Evolutionary conservation across 1,139 yeast species (phyloP), one percentile per base, ranked within the genome.

Genomic region (Yamadazyma conglobata): DNA sequence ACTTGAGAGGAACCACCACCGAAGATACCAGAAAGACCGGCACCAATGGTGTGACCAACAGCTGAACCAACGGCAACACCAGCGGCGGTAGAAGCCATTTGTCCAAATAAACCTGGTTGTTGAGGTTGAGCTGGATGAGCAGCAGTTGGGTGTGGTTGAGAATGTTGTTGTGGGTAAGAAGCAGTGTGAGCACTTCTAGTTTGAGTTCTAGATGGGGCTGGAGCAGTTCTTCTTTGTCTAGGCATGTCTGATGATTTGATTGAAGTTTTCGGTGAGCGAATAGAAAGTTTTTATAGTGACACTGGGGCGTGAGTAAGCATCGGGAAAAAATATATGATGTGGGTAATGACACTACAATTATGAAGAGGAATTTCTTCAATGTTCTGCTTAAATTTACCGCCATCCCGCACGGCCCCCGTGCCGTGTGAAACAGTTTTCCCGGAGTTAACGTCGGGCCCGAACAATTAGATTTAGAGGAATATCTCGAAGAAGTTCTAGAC

Each of bases 1-100:
- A 70, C 74, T 18, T 76, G 72, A 22, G 73, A 57, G 20, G 80
- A 70, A n/a, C 83, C 71, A 33, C 96, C 95, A 33, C 95, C 89
- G 54, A 91, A 89, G 72, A 91, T 63, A 31, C 87, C 72, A 33
- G 95, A 79, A 48, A 91, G 69, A 50, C 97, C 97, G 37, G 95
- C 95, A 63, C 97, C 96, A 40, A 91, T 49, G 30, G 97, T 87
- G 71, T 91, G 98, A 39, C 98, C 98, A 38, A 89, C 79, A 42
- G 97, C 81, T 35, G 96, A 85, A 52, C 98, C 98, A 37, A 91
- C 96, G 31, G 97, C 98, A 22, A 91, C 98, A 77, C 98, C 98
- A 33, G 97, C 98, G 38, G 98, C 98, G 34, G 98, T 91, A 26
- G 95, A 73, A 19, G 97, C 97, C 97, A 91, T 91, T 64, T 91